Base-by-base conservation (phyloP, 2,329 filamentous ascomycete genomes). In the Scedosporium aurantiacum region DNA sequence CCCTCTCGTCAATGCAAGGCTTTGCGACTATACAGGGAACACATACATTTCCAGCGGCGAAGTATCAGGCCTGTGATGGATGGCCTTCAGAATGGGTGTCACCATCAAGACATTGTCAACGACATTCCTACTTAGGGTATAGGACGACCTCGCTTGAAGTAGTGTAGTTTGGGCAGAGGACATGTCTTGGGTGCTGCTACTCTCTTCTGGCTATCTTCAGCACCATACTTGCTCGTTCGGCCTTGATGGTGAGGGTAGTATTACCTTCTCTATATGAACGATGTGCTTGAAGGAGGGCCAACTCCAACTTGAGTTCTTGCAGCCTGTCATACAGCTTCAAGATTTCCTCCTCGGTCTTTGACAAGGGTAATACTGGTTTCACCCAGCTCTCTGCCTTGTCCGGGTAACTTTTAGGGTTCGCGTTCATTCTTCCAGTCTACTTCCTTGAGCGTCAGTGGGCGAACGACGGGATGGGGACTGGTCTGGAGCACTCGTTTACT, bases 41-140 rank as follows among this genome's bases (percentile, higher is more conserved):
- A 63, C 72, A 45, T 78, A 90, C 89, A 84, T 82, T 73, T 94
- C 89, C 60, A 86, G 78, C 54, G 83, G 82, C 2, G 84, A 82
- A 18, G 84, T 81, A 63, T 83, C 79, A 12, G 81, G 82, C 52
- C 85, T 85, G 63, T 82, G 77, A 70, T 95, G 89, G 45, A 93
- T 84, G 5, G 90, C 87, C 68, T 89, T 90, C 62, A 95, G 76
- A 47, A 89, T 85, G 6, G 91, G 90, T 67, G 90, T 87, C 62
- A 86, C 85, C 66, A 84, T 83, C 65, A 94, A 73, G 60, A 90
- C 84, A 56, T 81, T 84, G 64, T 88, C 84, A 23, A 86, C 78
- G 23, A 89, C 85, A 63, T 84, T 84, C 70, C 87, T 87, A 64
- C 84, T 84, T 61, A 93, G 78, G 47, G 84, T 79, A 72, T 90